Conservation (phyloP, 2,329 filamentous ascomycete genomes). For the Ascocoryne sarcoides region DNA sequence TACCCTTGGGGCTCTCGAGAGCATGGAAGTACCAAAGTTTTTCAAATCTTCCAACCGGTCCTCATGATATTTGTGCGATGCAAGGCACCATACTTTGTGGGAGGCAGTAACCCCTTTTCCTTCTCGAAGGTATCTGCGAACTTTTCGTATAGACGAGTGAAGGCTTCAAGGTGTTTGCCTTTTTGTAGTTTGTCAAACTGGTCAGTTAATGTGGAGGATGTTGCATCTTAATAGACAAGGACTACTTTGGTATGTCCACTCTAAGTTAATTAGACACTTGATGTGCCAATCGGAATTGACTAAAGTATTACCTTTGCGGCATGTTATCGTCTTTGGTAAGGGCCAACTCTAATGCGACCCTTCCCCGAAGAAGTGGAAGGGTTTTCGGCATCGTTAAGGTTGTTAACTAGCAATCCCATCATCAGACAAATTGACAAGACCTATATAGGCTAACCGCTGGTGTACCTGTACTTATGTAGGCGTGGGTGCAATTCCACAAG, state of each 20-base stretch:
- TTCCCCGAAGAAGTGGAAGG: conserved; percentile 7
- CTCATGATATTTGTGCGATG: conserved; percentile 16
- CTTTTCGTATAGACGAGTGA: conserved; percentile 11
- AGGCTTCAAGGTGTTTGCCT: conserved; percentile 15
- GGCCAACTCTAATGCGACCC: conserved; percentile 1
- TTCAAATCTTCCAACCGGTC: conserved; percentile 18
- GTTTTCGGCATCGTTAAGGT: no score
- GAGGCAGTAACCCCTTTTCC: conserved; percentile 13
- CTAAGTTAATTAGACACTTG: conserved; percentile 28
- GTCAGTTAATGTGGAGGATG: conserved; percentile 28
- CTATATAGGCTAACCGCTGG: no score
- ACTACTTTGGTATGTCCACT: conserved; percentile 29
- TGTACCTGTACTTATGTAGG: no score
- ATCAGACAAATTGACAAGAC: no score
- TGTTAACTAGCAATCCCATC: no score
- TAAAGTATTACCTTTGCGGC: conserved; percentile 33
- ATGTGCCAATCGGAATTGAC: conserved; percentile 31
- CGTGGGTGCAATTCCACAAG: no score
- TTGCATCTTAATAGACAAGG: conserved; percentile 27
- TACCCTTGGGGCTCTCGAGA: conserved; percentile 17
- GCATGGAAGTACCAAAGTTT: conserved; percentile 22
- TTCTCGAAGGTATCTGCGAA: conserved; percentile 17
- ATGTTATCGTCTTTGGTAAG: conserved; percentile 5
- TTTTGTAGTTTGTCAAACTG: conserved; percentile 9
- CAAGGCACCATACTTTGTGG: conserved; percentile 6